Evolutionary conservation across 208 protist genomes (phyloP), one percentile per base, ranked within the genome.

Genomic region (Novymonas esmeraldas): DNA sequence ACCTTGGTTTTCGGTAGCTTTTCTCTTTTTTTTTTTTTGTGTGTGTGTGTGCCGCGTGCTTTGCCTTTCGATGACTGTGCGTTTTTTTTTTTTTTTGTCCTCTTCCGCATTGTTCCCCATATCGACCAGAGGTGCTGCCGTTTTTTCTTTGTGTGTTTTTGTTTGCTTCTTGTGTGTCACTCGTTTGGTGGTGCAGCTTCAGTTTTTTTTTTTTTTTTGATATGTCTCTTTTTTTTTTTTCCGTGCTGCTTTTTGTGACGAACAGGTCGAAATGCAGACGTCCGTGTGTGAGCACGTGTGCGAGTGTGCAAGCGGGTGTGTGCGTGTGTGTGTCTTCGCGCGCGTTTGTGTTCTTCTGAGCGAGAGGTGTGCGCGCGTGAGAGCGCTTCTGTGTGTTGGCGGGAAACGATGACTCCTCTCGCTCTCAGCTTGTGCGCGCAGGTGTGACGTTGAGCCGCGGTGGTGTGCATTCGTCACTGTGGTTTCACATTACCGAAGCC

Each of bases 201-300:
- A 54, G 28, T 54, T 33, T 33, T 41, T 29, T 44, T 44, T 44
- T 59, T 57, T 11, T 41, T 56, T 22, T n/a, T 39, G 11, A 57
- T 24, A 18, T 24, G 54, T 22, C 5, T 26, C 9, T 18, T 9
- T 22, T 10, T 41, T 16, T 41, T 11, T 38, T n/a, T n/a, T n/a
- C n/a, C n/a, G n/a, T n/a, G n/a, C n/a, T n/a, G n/a, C n/a, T n/a
- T n/a, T n/a, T n/a, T n/a, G n/a, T n/a, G n/a, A n/a, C n/a, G n/a
- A n/a, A n/a, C n/a, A n/a, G n/a, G n/a, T n/a, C n/a, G n/a, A n/a
- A n/a, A n/a, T n/a, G n/a, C n/a, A n/a, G 51, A 41, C 31, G 34
- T 28, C 13, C 9, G 41, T 57, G 33, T 41, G 33, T 57, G 16
- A 28, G 51, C 26, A 20, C 16, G 51, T n/a, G 3, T 41, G n/a